phyloP scores from a whole-genome alignment of 805 yeast species.

The Komagataella pastoris region DNA sequence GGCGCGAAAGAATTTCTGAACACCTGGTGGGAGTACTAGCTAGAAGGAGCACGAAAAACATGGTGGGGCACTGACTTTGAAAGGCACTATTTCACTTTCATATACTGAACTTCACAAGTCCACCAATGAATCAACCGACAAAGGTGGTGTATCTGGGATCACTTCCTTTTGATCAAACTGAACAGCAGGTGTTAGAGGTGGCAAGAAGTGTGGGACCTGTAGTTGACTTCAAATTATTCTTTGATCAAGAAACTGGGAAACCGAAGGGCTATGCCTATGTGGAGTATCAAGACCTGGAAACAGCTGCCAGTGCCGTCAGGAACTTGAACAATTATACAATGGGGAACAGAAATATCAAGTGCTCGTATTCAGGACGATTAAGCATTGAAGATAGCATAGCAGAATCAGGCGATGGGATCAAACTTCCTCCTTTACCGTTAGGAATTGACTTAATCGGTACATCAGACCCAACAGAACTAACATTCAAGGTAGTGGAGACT shows the following conservation, averaged over 20 bases:
- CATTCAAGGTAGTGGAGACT: constrained; percentile 29
- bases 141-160: constrained; percentile 66
- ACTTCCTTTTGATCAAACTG: constrained; percentile 88
- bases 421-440: constrained; percentile 34
- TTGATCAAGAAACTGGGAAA: constrained; percentile 81
- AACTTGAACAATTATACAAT: constrained; percentile 70
- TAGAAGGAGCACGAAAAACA: background rate
- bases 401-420: background rate
- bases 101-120: background rate
- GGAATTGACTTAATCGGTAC: constrained; percentile 30
- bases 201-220: constrained; percentile 88
- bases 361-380: constrained; percentile 40
- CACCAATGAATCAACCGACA: constrained; percentile 10
- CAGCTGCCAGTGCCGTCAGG: constrained; percentile 84
- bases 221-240: constrained; percentile 55
- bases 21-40: background rate
- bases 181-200: constrained; percentile 80
- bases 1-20: background rate
- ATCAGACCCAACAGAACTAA: constrained; percentile 24
- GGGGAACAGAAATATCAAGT: constrained; percentile 59
- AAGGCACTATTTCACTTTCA: background rate
- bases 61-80: background rate
- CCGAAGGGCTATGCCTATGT: constrained; percentile 88
- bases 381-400: constrained; percentile 4
- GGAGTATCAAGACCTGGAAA: constrained; percentile 62